A percentile compares a stretch with the other conserved stretches of the same genome.
phyloP scores from a whole-genome alignment of 306 rosid species.

The Prunus kanzakura region DNA sequence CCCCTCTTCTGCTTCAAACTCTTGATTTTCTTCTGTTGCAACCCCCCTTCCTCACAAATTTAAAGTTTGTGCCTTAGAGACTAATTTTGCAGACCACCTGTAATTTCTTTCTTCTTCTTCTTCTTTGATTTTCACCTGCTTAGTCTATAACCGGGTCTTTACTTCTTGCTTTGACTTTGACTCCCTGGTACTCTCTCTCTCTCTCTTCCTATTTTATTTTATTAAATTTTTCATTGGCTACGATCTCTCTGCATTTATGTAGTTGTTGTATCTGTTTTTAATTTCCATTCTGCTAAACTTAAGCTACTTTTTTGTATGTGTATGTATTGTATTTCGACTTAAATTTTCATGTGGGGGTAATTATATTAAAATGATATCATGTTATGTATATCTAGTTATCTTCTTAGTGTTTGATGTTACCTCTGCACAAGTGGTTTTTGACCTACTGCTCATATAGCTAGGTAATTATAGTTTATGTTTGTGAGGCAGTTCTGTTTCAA shows the following conservation, averaged over 20 bases:
- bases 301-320: background rate
- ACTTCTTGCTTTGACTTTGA: conserved; percentile 31
- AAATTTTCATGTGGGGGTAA: conserved; percentile 29
- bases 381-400: background rate
- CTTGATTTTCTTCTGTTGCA: conserved; percentile 5
- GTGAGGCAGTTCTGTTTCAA: background rate
- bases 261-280: background rate
- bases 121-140: conserved; percentile 7
- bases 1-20: conserved; percentile 9
- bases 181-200: conserved; percentile 28
- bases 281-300: background rate
- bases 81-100: background rate
- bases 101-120: background rate
- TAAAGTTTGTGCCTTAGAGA: conserved; percentile 8
- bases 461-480: background rate
- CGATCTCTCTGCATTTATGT: background rate
- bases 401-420: background rate
- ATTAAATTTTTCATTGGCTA: background rate
- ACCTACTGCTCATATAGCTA: background rate
- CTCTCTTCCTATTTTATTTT: background rate
- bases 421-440: background rate
- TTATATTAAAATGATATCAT: background rate
- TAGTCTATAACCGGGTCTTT: conserved; percentile 31
- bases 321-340: background rate
- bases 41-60: conserved; percentile 12